Conservation (phyloP, 2,329 filamentous ascomycete genomes). For the Aspergillaceae sp. region DNA sequence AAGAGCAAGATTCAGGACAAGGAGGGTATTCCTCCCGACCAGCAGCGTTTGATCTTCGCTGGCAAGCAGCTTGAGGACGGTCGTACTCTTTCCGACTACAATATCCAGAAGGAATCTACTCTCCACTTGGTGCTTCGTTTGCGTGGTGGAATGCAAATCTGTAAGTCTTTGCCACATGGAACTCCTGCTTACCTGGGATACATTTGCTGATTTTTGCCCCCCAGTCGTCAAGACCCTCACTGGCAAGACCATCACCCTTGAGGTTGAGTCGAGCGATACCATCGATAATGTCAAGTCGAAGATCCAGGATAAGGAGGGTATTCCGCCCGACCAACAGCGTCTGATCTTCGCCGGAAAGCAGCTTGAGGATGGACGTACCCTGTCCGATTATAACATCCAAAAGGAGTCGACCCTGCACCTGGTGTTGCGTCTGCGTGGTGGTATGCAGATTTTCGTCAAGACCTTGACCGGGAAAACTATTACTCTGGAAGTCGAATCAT, state of each 20-base stretch:
- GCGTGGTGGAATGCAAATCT: conserved; percentile 57
- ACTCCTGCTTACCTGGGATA: not conserved
- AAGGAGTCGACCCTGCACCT: conserved; percentile 83
- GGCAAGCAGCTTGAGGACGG: conserved; percentile 52
- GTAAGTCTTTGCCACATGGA: conserved; percentile 30
- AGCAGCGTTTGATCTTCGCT: conserved; percentile 51
- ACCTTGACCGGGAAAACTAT: conserved; percentile 77
- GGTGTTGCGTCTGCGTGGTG: conserved; percentile 78
- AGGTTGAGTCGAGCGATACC: conserved; percentile 67
- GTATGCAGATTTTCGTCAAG: conserved; percentile 55
- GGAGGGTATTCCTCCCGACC: conserved; percentile 51
- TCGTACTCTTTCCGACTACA: conserved; percentile 48
- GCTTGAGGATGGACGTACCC: conserved; percentile 84
- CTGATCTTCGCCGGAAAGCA: conserved; percentile 96
- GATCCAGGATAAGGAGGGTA: conserved; percentile 97
- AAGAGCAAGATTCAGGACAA: conserved; percentile 54
- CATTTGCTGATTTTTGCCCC: conserved; percentile 8
- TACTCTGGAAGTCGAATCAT: conserved; percentile 80
- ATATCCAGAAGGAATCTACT: conserved; percentile 55
- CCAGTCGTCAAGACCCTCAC: conserved; percentile 51
- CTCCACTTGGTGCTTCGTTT: conserved; percentile 69
- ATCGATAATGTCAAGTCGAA: conserved; percentile 96
- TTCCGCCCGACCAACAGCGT: conserved; percentile 91
- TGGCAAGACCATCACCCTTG: conserved; percentile 57
- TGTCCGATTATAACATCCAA: conserved; percentile 92